Conservation (phyloP, 805 yeast genomes). For the Lipomyces spencermartinsiae region DNA sequence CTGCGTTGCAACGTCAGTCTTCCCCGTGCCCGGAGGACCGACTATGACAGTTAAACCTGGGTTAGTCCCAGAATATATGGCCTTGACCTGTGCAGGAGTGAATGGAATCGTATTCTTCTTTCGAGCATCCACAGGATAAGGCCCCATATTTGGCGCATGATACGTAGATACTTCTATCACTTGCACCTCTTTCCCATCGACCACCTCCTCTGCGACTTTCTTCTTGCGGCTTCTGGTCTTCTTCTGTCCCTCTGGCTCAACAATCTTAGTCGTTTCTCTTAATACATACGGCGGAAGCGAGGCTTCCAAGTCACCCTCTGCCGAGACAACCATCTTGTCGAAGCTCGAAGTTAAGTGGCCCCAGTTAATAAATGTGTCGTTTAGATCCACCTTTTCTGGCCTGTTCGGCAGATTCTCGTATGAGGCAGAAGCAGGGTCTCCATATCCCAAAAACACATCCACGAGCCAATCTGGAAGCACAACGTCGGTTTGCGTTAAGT, state of each 20-base stretch:
- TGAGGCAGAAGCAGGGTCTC: constrained; percentile 40
- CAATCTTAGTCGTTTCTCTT: constrained; percentile 7
- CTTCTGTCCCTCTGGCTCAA: not conserved
- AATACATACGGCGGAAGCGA: constrained; percentile 32
- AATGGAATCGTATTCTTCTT: constrained; percentile 35
- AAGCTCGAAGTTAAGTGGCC: constrained; percentile 40
- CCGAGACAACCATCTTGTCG: constrained; percentile 28
- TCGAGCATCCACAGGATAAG: constrained; percentile 30
- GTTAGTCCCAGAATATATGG: constrained; percentile 42
- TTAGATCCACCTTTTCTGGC: constrained; percentile 39
- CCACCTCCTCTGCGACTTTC: constrained; percentile 7
- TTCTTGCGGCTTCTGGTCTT: constrained; percentile 17
- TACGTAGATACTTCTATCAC: constrained; percentile 29
- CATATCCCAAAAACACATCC: constrained; percentile 47
- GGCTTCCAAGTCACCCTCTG: constrained; percentile 22
- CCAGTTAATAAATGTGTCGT: constrained; percentile 40
- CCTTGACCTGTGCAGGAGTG: constrained; percentile 42
- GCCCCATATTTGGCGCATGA: constrained; percentile 32
- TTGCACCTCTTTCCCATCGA: constrained; percentile 14
- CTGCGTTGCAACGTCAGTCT: constrained; percentile 47
- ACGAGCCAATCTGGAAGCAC: constrained; percentile 49
- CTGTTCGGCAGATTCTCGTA: constrained; percentile 23
- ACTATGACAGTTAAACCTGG: constrained; percentile 68
- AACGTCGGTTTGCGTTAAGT: constrained; percentile 16
- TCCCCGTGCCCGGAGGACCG: constrained; percentile 85